Evolutionary conservation across 2,329 filamentous ascomycete genomes (phyloP).

Genomic region (Zalaria sp.): DNA sequence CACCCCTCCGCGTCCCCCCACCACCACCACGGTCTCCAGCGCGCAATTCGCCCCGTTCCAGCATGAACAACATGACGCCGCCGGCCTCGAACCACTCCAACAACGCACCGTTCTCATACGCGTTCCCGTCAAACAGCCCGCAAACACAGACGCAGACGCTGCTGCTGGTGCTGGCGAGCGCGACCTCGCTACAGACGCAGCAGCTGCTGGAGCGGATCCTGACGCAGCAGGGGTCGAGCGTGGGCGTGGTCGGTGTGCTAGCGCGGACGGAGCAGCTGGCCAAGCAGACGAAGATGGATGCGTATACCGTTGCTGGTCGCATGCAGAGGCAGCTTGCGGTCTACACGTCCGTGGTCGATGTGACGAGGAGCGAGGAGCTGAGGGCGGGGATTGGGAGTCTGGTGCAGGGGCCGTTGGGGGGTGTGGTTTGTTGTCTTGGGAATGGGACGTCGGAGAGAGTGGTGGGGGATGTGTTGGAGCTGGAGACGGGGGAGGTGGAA

Average conservation of each 20-base stretch:
- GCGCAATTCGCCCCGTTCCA: too few species aligned
- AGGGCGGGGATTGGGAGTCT: not conserved
- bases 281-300: constrained; percentile 2
- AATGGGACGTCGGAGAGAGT: not conserved
- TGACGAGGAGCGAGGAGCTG: not conserved
- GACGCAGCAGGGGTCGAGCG: too few species aligned
- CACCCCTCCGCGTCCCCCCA: too few species aligned
- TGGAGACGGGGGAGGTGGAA: constrained; percentile 2
- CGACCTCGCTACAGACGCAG: too few species aligned
- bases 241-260: not conserved
- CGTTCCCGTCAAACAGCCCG: too few species aligned
- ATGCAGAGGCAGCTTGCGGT: constrained; percentile 3
- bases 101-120: too few species aligned
- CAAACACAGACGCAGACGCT: too few species aligned
- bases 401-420: constrained; percentile 1
- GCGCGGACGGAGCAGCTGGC: constrained; percentile 1
- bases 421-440: constrained; percentile 2
- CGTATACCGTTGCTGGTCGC: constrained; percentile 3
- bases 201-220: too few species aligned
- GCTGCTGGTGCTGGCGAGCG: too few species aligned
- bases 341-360: not conserved
- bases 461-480: constrained; percentile 1
- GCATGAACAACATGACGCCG: too few species aligned
- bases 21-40: too few species aligned
- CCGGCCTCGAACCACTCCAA: too few species aligned